phyloP scores from a whole-genome alignment of 2,329 filamentous ascomycete species.

The Drechslera avenae region DNA sequence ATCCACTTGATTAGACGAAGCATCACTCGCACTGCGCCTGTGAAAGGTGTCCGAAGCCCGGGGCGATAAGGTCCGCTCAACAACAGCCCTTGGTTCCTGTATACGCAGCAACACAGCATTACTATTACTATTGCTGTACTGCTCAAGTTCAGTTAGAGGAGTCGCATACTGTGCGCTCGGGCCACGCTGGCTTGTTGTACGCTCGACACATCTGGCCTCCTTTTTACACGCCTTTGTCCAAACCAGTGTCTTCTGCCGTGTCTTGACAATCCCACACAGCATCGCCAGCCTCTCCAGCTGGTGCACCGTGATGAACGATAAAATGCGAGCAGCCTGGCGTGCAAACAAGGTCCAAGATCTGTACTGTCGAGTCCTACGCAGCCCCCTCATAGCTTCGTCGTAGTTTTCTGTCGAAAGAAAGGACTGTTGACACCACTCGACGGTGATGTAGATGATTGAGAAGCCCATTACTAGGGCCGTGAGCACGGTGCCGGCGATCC shows the following conservation, averaged over 20 bases:
- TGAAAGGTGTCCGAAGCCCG: no score
- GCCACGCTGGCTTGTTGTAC: no score
- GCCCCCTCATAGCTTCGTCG: conserved; percentile 30
- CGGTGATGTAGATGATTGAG: conserved; percentile 46
- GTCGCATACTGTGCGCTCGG: neutral
- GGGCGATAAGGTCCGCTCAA: no score
- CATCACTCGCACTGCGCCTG: neutral
- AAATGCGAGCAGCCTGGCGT: conserved; percentile 12
- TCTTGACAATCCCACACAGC: conserved; percentile 22
- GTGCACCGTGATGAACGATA: conserved; percentile 12
- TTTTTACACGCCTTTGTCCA: conserved; percentile 18
- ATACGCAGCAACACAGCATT: neutral
- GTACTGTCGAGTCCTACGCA: conserved; percentile 34
- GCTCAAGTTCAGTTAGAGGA: no score
- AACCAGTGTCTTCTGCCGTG: conserved; percentile 28
- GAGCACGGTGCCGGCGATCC: conserved; percentile 41
- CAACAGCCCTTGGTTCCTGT: no score
- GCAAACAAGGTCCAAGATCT: conserved; percentile 22
- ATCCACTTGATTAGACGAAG: neutral
- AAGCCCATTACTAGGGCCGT: conserved; percentile 38
- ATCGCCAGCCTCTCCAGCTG: conserved; percentile 21
- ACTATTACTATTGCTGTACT: neutral
- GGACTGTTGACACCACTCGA: conserved; percentile 49
- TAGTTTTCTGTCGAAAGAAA: conserved; percentile 46
- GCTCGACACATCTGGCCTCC: conserved; percentile 9